Evolutionary conservation across 2,329 filamentous ascomycete genomes (phyloP).

Genomic region (Penicillium sclerotigenum): DNA sequence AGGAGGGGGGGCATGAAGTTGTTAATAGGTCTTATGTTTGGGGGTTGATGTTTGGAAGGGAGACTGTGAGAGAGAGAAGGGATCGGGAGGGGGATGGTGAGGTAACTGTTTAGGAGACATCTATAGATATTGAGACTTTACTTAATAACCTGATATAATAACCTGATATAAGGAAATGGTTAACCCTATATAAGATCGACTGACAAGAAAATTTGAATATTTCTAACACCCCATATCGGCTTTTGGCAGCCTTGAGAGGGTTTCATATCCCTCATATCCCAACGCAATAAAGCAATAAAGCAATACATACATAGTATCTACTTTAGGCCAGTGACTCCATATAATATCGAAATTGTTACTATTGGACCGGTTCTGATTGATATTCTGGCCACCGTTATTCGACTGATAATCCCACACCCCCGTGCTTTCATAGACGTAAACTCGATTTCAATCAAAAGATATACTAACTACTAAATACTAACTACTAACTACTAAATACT

Average conservation of each 20-base stretch:
- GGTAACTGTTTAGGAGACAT: neutral
- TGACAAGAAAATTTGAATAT: neutral
- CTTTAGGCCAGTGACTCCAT: neutral
- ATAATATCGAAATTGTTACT: neutral
- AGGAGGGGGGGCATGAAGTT: conserved; percentile 26
- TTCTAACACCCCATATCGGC: neutral
- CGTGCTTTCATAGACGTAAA: neutral
- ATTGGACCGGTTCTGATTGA: neutral
- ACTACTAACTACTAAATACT: no score
- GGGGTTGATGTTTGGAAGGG: neutral
- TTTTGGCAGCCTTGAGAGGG: no score
- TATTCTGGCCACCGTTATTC: neutral
- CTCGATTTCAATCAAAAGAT: neutral
- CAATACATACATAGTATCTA: neutral
- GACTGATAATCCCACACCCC: neutral
- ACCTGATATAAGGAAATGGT: neutral
- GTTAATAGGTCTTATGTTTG: conserved; percentile 10
- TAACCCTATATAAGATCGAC: neutral
- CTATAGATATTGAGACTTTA: neutral
- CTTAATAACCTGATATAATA: no score
- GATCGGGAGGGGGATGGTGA: neutral
- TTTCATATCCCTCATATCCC: no score
- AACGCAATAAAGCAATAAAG: no score
- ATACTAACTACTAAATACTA: no score
- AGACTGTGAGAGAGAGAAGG: neutral